Base-by-base conservation (phyloP, 202 grass and related monocot species). In the Elaeis oleifera region DNA sequence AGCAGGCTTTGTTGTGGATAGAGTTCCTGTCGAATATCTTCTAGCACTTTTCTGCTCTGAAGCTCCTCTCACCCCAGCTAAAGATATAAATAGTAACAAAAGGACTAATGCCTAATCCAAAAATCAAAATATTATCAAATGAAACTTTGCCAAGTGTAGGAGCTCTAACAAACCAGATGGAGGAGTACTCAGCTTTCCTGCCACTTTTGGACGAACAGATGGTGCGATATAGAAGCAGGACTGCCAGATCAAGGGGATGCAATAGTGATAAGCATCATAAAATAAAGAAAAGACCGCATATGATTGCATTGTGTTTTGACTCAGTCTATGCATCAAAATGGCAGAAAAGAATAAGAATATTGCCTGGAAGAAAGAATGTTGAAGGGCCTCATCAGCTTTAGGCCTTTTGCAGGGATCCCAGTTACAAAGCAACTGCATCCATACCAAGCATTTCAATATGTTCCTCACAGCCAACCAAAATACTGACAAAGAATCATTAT, bases 401-500 rank as follows among this genome's bases (percentile, higher is more conserved):
- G 88, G 94, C 79, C 94, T 94, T 63, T 84, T 89, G 74, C 74
- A 73, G 75, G 94, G 88, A 71, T 99, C 85, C 94, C 94, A 99
- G 18, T 83, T 76, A 67, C 94, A 99, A 19, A 99, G 72, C 51
- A 75, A 83, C 94, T 99, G 53, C 44, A 79, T 68, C 31, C 76
- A 73, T 2, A 11, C 48, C n/a, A 39, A 59, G 32, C 25, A 71
- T 13, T 57, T 32, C 26, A 16, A 58, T 23, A 1, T 16, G 25
- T 39, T 59, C 24, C 25, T 57, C 8, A 9, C 24, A 20, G 18
- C 36, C 51, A 14, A 31, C 8, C 36, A 44, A 44, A 44, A 44
- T 44, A 44, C 36, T 13, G 8, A 44, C 9, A 44, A 44, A 44
- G 9, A 44, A 44, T 44, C 36, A 44, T 14, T 44, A 9, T 13